Conservation (phyloP, 352 stramenopile species). For the Globisporangium mamillatum region DNA sequence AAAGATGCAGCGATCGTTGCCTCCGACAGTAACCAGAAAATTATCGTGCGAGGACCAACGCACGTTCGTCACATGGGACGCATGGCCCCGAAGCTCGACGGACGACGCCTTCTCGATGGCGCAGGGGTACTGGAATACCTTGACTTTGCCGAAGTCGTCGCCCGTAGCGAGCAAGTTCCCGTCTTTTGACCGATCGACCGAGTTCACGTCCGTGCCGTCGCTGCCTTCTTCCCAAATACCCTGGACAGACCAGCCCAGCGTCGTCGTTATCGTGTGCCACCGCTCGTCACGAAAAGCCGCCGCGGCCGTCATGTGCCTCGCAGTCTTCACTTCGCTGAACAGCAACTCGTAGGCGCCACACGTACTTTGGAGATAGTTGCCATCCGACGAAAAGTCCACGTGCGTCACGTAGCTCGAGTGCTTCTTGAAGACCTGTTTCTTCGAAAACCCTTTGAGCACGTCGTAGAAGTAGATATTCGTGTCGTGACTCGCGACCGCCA, state of each 20-base stretch:
- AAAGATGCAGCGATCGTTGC: constrained; percentile 78
- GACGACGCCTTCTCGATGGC: constrained; percentile 50
- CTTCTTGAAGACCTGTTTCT: constrained; percentile 71
- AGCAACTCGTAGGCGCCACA: constrained; percentile 88
- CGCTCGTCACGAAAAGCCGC: constrained; percentile 80
- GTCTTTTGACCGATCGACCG: constrained; percentile 64
- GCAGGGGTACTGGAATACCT: constrained; percentile 87
- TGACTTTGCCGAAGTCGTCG: constrained; percentile 84
- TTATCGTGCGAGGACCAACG: constrained; percentile 57
- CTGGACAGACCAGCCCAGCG: constrained; percentile 89
- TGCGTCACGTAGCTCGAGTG: constrained; percentile 80
- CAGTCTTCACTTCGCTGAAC: constrained; percentile 82
- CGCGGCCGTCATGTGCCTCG: constrained; percentile 69
- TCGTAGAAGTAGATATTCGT: constrained; percentile 77
- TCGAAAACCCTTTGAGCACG: constrained; percentile 63
- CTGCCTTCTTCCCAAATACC: constrained; percentile 81
- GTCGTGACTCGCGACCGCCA: constrained; percentile 74
- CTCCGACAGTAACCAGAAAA: constrained; percentile 67
- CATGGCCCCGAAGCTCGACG: constrained; percentile 60
- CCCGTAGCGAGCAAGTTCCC: constrained; percentile 64
- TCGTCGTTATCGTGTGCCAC: constrained; percentile 89
- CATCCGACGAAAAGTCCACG: constrained; percentile 74
- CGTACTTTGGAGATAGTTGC: constrained; percentile 60
- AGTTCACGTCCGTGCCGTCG: constrained; percentile 83
- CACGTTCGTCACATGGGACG: constrained; percentile 82